phyloP scores from a whole-genome alignment of 164 flowering plant genomes.

The Chimonanthus salicifolius region DNA sequence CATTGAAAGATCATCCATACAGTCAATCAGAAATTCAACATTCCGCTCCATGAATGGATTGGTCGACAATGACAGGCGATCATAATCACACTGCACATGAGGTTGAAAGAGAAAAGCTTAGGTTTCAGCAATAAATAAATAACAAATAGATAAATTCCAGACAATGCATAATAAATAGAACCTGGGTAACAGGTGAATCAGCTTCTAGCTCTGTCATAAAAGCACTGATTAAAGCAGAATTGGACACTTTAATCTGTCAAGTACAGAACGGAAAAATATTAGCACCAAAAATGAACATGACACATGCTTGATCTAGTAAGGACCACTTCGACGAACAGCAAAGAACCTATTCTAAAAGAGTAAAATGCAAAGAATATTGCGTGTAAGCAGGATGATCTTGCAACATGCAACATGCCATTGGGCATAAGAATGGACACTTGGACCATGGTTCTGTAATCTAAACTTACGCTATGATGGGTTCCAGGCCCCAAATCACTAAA shows the following conservation, averaged over 20 bases:
- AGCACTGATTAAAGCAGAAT: slow-evolving; percentile 94
- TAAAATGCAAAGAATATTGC: not conserved
- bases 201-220: slow-evolving; percentile 91
- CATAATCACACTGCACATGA: slow-evolving; percentile 75
- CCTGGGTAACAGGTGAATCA: slow-evolving; percentile 87
- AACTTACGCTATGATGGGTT: not conserved
- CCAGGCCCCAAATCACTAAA: not conserved
- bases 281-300: not conserved
- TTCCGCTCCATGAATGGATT: slow-evolving; percentile 84
- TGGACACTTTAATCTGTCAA: slow-evolving; percentile 87
- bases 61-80: slow-evolving; percentile 75
- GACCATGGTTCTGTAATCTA: not conserved
- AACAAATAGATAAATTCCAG: not conserved
- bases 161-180: slow-evolving; percentile 10
- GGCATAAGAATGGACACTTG: not conserved
- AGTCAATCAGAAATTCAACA: slow-evolving; percentile 83
- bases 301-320: not conserved
- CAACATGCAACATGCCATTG: not conserved
- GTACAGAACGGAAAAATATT: slow-evolving; percentile 1
- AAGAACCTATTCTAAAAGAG: not conserved
- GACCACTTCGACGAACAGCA: not conserved
- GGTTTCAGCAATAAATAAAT: not conserved
- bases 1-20: slow-evolving; percentile 91
- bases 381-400: not conserved
- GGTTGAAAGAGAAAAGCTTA: slow-evolving; percentile 1